Conservation (phyloP, 2,329 filamentous ascomycete genomes). For the Diaporthe citriasiana region DNA sequence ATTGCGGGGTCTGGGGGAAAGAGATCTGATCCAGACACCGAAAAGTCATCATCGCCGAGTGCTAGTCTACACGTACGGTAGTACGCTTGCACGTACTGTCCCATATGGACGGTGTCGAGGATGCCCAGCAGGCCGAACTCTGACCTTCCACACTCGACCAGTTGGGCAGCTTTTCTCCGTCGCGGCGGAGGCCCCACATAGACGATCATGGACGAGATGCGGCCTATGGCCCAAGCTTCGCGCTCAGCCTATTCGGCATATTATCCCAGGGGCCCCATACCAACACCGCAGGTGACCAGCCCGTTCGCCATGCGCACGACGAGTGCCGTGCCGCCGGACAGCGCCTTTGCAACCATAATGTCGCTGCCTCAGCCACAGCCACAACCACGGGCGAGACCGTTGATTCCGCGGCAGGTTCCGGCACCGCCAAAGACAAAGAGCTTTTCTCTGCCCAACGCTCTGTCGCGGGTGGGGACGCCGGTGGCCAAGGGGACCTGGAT, state of each 20-base stretch:
- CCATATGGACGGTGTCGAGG: neutral
- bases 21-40: neutral
- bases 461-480: neutral
- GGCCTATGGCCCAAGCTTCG: neutral
- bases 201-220: neutral
- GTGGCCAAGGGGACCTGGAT: slow-evolving; percentile 9
- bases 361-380: slow-evolving; percentile 2
- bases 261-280: slow-evolving; percentile 4
- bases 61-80: too few relatives aligned
- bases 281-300: neutral
- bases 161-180: neutral
- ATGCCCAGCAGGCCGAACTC: neutral
- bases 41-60: neutral
- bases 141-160: neutral
- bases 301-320: slow-evolving; percentile 4
- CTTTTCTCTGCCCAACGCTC: slow-evolving; percentile 5
- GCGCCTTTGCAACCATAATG: slow-evolving; percentile 13
- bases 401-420: slow-evolving; percentile 16
- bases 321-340: slow-evolving; percentile 13
- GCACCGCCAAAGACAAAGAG: slow-evolving; percentile 6
- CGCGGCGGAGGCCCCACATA: neutral
- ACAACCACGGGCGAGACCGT: slow-evolving; percentile 18
- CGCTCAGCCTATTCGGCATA: slow-evolving; percentile 4
- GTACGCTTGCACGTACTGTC: neutral
- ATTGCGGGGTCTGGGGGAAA: neutral